Evolutionary conservation across 495 filamentous ascomycete species (phyloP).

Genomic region (Tricharina praecox): DNA sequence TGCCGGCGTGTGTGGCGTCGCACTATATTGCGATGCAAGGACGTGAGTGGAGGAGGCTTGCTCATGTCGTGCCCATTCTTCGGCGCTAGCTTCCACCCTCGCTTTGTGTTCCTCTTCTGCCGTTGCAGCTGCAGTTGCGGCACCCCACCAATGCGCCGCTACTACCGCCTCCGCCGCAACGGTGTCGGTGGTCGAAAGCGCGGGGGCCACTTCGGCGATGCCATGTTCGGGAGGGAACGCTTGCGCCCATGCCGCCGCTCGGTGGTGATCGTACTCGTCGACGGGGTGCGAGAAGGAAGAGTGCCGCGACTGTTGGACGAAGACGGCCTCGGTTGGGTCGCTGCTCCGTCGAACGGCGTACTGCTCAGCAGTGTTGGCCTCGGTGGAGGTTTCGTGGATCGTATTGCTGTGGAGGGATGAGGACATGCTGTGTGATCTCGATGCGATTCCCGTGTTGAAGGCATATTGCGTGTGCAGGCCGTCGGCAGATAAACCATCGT

Average conservation of each 20-base stretch:
- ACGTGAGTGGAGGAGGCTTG: background rate
- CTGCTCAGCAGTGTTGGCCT: background rate
- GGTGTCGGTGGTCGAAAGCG: background rate
- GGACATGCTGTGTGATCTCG: constrained; percentile 24
- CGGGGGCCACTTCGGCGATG: background rate
- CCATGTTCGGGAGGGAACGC: background rate
- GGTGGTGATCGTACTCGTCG: background rate
- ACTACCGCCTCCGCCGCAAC: background rate
- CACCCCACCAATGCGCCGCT: background rate
- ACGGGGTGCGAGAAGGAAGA: background rate
- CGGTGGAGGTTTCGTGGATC: background rate
- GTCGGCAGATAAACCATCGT: background rate
- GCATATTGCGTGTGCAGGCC: background rate
- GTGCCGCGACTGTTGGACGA: background rate
- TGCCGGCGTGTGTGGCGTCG: background rate
- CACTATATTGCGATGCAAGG: background rate
- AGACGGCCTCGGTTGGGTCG: background rate
- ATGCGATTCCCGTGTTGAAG: background rate
- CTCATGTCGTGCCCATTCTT: background rate
- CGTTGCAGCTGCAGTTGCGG: background rate
- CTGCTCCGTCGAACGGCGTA: background rate
- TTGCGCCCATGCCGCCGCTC: background rate
- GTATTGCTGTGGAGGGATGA: constrained; percentile 3
- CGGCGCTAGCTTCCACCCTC: background rate
- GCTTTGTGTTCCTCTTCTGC: background rate